Percentiles rank a stretch among this genome's conserved stretches.
Conservation (phyloP, 208 protist species). For the Acanthamoeba sp. region DNA sequence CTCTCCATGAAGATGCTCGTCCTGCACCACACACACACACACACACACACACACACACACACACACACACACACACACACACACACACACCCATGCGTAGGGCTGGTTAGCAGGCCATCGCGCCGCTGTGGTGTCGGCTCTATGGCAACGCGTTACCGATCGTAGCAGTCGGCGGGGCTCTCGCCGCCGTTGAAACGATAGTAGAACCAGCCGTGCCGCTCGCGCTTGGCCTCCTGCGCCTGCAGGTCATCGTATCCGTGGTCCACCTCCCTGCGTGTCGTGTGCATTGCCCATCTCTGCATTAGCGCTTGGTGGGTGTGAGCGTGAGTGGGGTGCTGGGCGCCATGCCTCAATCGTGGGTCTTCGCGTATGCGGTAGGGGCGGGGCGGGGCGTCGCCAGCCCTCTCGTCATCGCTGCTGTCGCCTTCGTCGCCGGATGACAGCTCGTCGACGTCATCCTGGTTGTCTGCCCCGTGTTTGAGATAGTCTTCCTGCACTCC, state of each 20-base stretch:
- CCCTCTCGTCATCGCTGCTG: background rate
- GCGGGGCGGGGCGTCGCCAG: background rate
- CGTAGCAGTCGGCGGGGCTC: slow-evolving; percentile 50
- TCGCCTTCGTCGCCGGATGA: background rate
- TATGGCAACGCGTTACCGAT: background rate
- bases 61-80: too few relatives aligned
- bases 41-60: too few relatives aligned
- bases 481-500: background rate
- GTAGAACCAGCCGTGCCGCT: slow-evolving; percentile 52
- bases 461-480: background rate
- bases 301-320: background rate
- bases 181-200: slow-evolving; percentile 41
- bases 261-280: background rate
- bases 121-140: too few relatives aligned
- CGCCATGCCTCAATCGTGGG: background rate
- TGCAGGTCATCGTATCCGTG: slow-evolving; percentile 55
- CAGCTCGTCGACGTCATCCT: slow-evolving; percentile 1
- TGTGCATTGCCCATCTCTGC: background rate
- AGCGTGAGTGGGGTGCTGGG: background rate
- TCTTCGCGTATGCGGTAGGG: slow-evolving; percentile 62
- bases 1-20: slow-evolving; percentile 71
- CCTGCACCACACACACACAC: too few relatives aligned
- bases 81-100: too few relatives aligned
- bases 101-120: too few relatives aligned
- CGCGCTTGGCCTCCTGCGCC: slow-evolving; percentile 48